Percentiles rank a stretch among this genome's conserved stretches.
phyloP scores from a whole-genome alignment of 352 stramenopile species.

The Pythium folliculosum region DNA sequence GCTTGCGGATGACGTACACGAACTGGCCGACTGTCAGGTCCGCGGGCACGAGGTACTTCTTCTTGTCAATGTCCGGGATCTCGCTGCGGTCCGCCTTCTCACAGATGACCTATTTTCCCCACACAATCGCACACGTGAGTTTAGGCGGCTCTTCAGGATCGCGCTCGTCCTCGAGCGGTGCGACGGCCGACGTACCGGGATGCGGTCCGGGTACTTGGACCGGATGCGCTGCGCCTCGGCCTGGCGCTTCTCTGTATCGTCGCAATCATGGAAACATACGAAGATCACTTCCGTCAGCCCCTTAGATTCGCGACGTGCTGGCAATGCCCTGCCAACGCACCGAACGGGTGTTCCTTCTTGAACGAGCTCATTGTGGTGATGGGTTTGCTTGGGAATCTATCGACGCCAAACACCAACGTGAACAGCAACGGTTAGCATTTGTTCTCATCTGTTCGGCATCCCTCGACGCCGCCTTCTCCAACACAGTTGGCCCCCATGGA shows the following conservation, averaged over 20 bases:
- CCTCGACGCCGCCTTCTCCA: background rate
- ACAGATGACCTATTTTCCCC: conserved; percentile 73
- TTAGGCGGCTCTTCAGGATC: conserved; percentile 3
- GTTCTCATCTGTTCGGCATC: background rate
- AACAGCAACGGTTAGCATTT: background rate
- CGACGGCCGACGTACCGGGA: conserved; percentile 88
- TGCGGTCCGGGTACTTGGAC: conserved; percentile 98
- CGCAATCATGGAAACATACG: background rate
- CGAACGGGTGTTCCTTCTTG: conserved; percentile 90
- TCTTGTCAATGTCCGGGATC: conserved; percentile 99
- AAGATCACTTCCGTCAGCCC: background rate
- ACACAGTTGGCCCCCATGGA: background rate
- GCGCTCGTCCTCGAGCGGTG: background rate
- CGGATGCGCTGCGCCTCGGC: conserved; percentile 97
- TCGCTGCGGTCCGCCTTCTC: conserved; percentile 97
- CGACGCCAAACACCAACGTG: background rate
- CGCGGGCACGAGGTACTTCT: conserved; percentile 98
- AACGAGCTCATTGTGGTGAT: conserved; percentile 79
- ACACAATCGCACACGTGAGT: background rate
- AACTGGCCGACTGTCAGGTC: conserved; percentile 99
- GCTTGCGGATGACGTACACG: conserved; percentile 99
- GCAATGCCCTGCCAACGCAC: conserved; percentile 37
- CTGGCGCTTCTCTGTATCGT: conserved; percentile 93
- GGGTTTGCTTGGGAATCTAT: conserved; percentile 18
- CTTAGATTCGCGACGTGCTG: background rate